phyloP scores from a whole-genome alignment of 2,329 filamentous ascomycete genomes.

The Microsporum audouinii region DNA sequence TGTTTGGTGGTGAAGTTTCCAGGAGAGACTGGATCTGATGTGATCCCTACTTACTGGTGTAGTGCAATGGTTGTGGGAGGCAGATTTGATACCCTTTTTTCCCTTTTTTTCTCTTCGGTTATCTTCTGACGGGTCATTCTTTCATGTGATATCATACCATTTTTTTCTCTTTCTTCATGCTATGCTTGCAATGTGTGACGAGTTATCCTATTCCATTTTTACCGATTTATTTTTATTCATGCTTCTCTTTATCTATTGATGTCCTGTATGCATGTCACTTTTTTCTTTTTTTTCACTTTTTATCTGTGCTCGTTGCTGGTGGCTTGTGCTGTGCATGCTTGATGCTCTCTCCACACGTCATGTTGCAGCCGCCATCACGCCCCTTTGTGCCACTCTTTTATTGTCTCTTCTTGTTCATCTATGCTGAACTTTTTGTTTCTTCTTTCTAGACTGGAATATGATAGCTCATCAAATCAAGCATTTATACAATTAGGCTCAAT shows the following conservation, averaged over 20 bases:
- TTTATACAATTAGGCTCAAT: background rate
- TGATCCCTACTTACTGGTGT: background rate
- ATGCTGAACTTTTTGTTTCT: background rate
- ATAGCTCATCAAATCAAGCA: background rate
- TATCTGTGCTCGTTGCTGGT: background rate
- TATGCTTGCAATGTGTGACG: slow-evolving; percentile 1
- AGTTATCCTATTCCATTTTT: background rate
- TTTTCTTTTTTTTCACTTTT: background rate
- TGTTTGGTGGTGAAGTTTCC: slow-evolving; percentile 40
- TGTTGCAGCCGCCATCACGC: background rate
- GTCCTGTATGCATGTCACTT: background rate
- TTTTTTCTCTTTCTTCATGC: background rate
- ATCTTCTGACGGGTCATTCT: slow-evolving; percentile 7
- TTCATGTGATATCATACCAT: slow-evolving; percentile 1
- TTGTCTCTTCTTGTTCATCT: background rate
- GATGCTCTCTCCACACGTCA: background rate
- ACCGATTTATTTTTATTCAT: background rate
- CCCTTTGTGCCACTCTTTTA: background rate
- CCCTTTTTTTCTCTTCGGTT: background rate
- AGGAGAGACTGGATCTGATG: slow-evolving; percentile 32
- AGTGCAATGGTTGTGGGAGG: background rate
- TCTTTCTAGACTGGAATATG: background rate
- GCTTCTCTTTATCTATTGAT: background rate
- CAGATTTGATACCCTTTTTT: slow-evolving; percentile 2
- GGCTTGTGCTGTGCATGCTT: slow-evolving; percentile 1